Percentiles rank a stretch among this genome's conserved stretches.
These are phyloP conservation scores for Triangularia setosa DNA, from an alignment of 2,329 filamentous ascomycete species.

Conservation along the genomic window DNA sequence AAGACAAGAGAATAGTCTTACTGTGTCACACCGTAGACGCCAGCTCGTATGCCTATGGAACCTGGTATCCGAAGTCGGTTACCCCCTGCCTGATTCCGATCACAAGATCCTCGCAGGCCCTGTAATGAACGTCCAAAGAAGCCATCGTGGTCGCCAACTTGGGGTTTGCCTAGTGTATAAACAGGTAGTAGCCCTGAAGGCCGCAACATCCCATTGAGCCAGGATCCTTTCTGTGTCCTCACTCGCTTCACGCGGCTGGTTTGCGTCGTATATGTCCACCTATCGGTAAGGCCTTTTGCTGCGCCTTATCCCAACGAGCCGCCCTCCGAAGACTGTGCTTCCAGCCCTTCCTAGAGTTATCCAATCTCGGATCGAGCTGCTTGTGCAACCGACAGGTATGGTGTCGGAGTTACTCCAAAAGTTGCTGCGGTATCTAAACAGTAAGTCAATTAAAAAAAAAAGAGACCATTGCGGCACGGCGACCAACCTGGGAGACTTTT, in stretches of 20 bases:
- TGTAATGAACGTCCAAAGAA: not conserved
- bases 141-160: not conserved
- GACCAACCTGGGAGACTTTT: no score
- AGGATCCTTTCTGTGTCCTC: not conserved
- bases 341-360: not conserved
- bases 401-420: not conserved
- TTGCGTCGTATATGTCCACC: not conserved
- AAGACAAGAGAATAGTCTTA: not conserved
- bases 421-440: not conserved
- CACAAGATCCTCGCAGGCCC: not conserved
- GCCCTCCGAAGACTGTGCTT: not conserved
- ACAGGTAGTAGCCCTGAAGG: not conserved
- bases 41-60: not conserved
- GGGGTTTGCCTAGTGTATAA: not conserved
- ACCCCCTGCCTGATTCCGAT: not conserved
- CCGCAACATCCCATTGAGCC: constrained; percentile 1
- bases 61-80: not conserved
- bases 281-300: not conserved
- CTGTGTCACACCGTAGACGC: not conserved
- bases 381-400: not conserved
- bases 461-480: not conserved
- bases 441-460: not conserved
- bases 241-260: not conserved
- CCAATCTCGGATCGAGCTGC: not conserved
- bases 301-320: not conserved